Conservation (phyloP, 192 early-diverging fungal genomes). For the Podila minutissima region DNA sequence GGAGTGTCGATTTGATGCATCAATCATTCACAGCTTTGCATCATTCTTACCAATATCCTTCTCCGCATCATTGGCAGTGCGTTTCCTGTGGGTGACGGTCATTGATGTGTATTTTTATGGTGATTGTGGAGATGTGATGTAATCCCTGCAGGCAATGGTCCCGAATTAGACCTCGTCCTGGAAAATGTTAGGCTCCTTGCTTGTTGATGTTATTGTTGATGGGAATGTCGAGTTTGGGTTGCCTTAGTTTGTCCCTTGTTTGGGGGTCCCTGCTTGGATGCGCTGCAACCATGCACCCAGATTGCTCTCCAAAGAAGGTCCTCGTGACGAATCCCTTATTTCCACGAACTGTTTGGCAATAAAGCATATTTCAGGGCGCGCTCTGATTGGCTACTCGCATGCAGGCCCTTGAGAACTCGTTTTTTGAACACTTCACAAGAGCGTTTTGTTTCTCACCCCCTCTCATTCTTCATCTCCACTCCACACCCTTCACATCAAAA, state of each 20-base stretch:
- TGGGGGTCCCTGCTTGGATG: too few relatives aligned
- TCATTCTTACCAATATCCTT: constrained; percentile 44
- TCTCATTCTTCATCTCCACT: background rate
- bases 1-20: background rate
- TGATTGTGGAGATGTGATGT: background rate
- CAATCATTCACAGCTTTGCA: background rate
- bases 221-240: too few relatives aligned
- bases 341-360: background rate
- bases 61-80: constrained; percentile 49
- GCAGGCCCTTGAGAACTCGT: background rate
- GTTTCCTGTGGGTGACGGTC: constrained; percentile 52
- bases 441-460: background rate
- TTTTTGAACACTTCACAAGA: background rate
- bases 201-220: too few relatives aligned
- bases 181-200: too few relatives aligned
- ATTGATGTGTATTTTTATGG: constrained; percentile 10
- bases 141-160: too few relatives aligned
- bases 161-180: too few relatives aligned
- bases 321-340: background rate
- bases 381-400: background rate
- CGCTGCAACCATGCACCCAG: background rate
- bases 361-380: constrained; percentile 1
- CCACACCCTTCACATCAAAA: background rate
- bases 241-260: too few relatives aligned
- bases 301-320: background rate